Percentiles rank a stretch among this genome's conserved stretches.
phyloP scores from a whole-genome alignment of 208 protist genomes.

The Trypanosoma platydactyli region DNA sequence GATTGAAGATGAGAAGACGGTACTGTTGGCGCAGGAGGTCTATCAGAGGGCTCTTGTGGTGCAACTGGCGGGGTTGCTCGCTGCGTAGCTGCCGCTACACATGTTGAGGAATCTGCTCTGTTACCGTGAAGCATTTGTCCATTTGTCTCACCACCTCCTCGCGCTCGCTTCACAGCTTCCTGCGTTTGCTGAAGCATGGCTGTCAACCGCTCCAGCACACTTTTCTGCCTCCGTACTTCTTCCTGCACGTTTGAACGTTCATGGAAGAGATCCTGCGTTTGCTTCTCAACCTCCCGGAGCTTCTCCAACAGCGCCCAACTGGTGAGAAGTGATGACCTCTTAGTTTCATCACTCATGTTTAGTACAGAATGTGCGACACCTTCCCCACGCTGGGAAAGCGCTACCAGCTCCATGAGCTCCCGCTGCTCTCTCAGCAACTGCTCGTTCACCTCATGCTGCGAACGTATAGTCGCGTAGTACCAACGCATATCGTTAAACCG shows the following conservation, averaged over 20 bases:
- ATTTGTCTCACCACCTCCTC: slow-evolving; percentile 8
- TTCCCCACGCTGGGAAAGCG: slow-evolving; percentile 62
- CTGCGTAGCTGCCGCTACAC: neutral
- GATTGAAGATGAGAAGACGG: neutral
- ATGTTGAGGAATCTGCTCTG: neutral
- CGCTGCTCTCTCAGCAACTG: slow-evolving; percentile 62
- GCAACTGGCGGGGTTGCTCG: neutral
- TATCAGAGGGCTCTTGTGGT: neutral
- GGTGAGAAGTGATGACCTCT: slow-evolving; percentile 14
- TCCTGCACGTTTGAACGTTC: slow-evolving; percentile 39
- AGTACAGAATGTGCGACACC: slow-evolving; percentile 34
- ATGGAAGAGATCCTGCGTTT: slow-evolving; percentile 32
- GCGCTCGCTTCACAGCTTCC: slow-evolving; percentile 44
- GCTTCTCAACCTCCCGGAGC: slow-evolving; percentile 25
- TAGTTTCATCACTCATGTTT: slow-evolving; percentile 21
- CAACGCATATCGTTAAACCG: slow-evolving; percentile 81
- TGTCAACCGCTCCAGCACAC: slow-evolving; percentile 40
- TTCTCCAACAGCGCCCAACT: slow-evolving; percentile 22
- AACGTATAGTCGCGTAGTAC: slow-evolving; percentile 73
- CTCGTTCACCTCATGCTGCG: slow-evolving; percentile 61
- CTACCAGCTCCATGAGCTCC: slow-evolving; percentile 58
- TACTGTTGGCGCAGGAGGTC: slow-evolving; percentile 5
- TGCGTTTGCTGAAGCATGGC: slow-evolving; percentile 41
- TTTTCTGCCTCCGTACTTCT: slow-evolving; percentile 34
- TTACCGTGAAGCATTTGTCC: slow-evolving; percentile 3